Evolutionary conservation across 1,284 basidiomycete genomes (phyloP).

Genomic region (Rhodofomes roseus): DNA sequence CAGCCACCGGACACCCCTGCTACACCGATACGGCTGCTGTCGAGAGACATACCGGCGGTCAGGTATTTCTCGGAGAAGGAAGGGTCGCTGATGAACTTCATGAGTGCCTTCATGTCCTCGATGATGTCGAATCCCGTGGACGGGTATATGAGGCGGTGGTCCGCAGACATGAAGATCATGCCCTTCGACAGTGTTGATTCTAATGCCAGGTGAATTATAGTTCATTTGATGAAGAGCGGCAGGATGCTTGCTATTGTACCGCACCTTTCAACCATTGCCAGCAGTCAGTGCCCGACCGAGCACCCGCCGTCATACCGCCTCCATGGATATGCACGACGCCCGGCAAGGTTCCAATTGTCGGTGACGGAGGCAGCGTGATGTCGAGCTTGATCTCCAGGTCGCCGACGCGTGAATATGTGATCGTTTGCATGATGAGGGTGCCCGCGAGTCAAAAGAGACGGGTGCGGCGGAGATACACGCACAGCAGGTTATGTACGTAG

Average conservation of each 20-base stretch:
- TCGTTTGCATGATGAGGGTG: neutral
- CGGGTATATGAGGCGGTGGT: neutral
- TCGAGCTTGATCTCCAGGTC: neutral
- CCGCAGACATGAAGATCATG: neutral
- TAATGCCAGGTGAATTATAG: too few species aligned
- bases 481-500: too few species aligned
- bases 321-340: neutral
- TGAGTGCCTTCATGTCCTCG: neutral
- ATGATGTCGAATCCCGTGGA: neutral
- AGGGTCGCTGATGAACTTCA: neutral
- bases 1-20: neutral
- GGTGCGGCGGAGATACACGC: too few species aligned
- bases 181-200: neutral
- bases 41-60: neutral
- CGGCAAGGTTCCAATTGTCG: neutral
- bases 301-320: neutral
- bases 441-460: too few species aligned
- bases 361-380: neutral
- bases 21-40: neutral
- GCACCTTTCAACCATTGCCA: neutral
- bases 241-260: too few species aligned
- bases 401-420: neutral
- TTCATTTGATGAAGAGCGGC: too few species aligned
- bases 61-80: neutral
- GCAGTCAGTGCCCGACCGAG: neutral